Percentiles rank a stretch among this genome's conserved stretches.
Evolutionary conservation across 2,329 filamentous ascomycete species (phyloP).

Genomic region (Neurospora crassa): DNA sequence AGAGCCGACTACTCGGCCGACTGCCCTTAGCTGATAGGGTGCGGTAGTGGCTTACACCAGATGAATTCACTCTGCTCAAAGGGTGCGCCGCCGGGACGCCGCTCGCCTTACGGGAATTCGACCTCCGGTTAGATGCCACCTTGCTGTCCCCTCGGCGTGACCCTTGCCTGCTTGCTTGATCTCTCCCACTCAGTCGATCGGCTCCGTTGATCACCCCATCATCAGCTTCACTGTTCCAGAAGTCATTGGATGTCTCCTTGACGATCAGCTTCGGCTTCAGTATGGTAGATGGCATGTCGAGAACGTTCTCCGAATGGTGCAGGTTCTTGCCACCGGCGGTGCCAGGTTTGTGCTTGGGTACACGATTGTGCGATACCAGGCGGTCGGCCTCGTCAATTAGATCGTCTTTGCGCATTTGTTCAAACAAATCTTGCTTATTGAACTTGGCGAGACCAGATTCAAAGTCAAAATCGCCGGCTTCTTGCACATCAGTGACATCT

Average conservation of each 20-base stretch:
- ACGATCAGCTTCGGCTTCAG: slow-evolving; percentile 22
- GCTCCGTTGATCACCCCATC: slow-evolving; percentile 40
- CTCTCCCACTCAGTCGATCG: slow-evolving; percentile 39
- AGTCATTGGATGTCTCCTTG: slow-evolving; percentile 36
- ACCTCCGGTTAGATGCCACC: slow-evolving; percentile 36
- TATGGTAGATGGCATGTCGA: slow-evolving; percentile 46
- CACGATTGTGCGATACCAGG: slow-evolving; percentile 80
- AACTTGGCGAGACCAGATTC: slow-evolving; percentile 84
- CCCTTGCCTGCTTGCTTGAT: slow-evolving; percentile 42
- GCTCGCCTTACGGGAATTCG: slow-evolving; percentile 49
- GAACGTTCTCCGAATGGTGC: slow-evolving; percentile 84
- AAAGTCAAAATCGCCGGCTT: slow-evolving; percentile 92
- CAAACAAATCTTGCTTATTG: slow-evolving; percentile 85
- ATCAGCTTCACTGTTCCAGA: slow-evolving; percentile 68
- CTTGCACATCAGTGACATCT: slow-evolving; percentile 88
- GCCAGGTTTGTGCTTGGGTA: slow-evolving; percentile 51
- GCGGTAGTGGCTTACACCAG: slow-evolving; percentile 27
- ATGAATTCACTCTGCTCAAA: slow-evolving; percentile 37
- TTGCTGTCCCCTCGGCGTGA: slow-evolving; percentile 44
- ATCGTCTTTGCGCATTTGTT: slow-evolving; percentile 84
- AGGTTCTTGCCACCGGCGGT: slow-evolving; percentile 80
- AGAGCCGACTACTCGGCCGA: slow-evolving; percentile 20
- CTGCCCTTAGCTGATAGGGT: slow-evolving; percentile 17
- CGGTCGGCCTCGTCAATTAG: slow-evolving; percentile 80
- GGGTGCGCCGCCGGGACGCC: slow-evolving; percentile 29